These are phyloP conservation scores for Spatholobus suberectus DNA, from an alignment of 306 rosid species.

Conservation along the genomic window DNA sequence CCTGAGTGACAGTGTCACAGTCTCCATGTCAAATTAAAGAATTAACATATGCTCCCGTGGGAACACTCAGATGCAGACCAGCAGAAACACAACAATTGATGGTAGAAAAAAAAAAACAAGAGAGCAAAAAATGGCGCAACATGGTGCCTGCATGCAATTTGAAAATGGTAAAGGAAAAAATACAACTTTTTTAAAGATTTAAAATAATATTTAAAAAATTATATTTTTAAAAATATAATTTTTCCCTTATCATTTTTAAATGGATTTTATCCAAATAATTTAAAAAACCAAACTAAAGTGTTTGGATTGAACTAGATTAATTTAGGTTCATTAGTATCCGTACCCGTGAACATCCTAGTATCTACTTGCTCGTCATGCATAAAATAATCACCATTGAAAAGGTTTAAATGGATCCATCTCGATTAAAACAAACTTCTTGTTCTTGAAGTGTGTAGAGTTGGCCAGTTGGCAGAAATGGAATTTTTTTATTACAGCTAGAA, in stretches of 20 bases:
- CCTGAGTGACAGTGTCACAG: neutral
- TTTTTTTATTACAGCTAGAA: neutral
- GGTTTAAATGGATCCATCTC: neutral
- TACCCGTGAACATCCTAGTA: no score
- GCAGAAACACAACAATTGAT: neutral
- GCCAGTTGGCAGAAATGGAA: neutral
- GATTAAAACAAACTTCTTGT: neutral
- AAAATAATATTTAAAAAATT: no score
- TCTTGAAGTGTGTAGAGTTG: no score
- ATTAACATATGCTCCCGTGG: neutral
- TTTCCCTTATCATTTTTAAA: no score
- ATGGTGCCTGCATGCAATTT: constrained; percentile 86
- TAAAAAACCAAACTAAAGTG: no score
- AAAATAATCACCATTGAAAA: neutral
- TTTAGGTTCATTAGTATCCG: no score
- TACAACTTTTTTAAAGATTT: no score
- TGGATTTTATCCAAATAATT: no score
- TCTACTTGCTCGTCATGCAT: no score
- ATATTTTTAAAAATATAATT: no score
- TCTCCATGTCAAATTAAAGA: neutral
- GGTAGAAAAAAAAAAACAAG: neutral
- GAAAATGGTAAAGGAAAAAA: no score
- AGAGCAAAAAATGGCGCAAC: constrained; percentile 44
- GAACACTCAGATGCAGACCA: neutral
- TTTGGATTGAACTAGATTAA: no score